Base-by-base conservation (phyloP, 2,329 filamentous ascomycete species). In the Knoxdaviesia proteae region DNA sequence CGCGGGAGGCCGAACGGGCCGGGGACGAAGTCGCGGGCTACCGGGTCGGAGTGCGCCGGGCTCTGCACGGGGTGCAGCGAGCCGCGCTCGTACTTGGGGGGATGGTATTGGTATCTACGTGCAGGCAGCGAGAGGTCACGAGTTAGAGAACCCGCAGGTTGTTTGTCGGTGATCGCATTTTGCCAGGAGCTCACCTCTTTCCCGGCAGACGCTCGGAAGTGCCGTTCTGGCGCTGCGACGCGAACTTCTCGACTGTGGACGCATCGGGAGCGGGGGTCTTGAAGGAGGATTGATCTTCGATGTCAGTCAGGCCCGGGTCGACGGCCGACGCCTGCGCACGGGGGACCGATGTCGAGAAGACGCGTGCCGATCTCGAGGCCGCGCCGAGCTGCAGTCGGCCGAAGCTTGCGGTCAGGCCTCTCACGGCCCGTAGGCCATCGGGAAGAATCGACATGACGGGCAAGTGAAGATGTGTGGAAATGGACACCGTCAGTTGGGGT, bases 61-160 rank as follows among this genome's bases (percentile, higher is more conserved):
- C 84, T 82, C 63, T 94, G 84, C 54, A 94, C 77, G 41, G 90
- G 90, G 58, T 96, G 87, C 30, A 96, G 69, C 49, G 87, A 87
- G 44, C 90, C 90, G 54, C 88, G 83, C 60, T 94, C 78, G 70
- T 87, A 98, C 64, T 88, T 90, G 48, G 90, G 90, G 41, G 88
- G 80, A 49, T 87, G 84, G 61, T 81, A 96, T 61, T 93, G 83
- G 64, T 96, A 98, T 69, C 88, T 93, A 47, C 32, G 47, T 61
- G 59, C 20, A 39, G 34, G 50, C 43, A 50, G 41, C 20, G 20
- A 20, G 20, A 20, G 20, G 20, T 20, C 20, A 20, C 20, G 20
- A 20, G 20, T 20, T 20, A 20, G 20, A 20, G 3, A 20, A 20
- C 20, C 20, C 20, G 20, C 20, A 20, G 20, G 2, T 20, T 20